These are phyloP conservation scores for Rosa hybrid DNA, from an alignment of 331 rosid species.

Conservation along the genomic window DNA sequence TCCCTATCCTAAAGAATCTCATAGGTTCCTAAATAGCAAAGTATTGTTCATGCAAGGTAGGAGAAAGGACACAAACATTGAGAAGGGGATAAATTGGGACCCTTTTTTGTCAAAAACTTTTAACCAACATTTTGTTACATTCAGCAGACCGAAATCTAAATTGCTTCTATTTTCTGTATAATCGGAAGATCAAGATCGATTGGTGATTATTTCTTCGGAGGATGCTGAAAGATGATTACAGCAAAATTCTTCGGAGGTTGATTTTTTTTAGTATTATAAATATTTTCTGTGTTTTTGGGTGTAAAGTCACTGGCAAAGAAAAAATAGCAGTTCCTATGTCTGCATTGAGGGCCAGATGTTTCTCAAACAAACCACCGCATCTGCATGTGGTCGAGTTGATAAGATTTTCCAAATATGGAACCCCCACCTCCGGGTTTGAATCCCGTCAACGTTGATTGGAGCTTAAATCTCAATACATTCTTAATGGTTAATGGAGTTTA, in stretches of 20 bases:
- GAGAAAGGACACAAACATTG: neutral
- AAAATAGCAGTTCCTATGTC: no score
- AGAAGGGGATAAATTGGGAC: neutral
- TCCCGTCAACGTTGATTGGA: no score
- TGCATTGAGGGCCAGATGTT: no score
- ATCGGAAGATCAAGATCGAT: neutral
- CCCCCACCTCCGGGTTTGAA: no score
- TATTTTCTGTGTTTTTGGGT: no score
- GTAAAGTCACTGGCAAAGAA: no score
- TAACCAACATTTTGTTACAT: neutral
- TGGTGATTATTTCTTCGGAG: neutral
- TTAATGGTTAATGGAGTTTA: no score
- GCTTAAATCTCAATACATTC: no score
- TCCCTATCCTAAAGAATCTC: neutral
- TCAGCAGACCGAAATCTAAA: neutral
- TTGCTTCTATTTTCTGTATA: neutral
- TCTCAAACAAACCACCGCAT: no score
- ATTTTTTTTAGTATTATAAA: no score
- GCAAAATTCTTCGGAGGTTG: neutral
- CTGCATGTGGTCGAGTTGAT: no score
- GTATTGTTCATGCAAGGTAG: neutral
- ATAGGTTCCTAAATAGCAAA: neutral
- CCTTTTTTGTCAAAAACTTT: neutral
- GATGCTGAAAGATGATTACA: neutral
- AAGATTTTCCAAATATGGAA: no score